A percentile compares a stretch with the other conserved stretches of the same genome.
Evolutionary conservation across 106 monocot genomes (phyloP).

Genomic region (Chionographis japonica): DNA sequence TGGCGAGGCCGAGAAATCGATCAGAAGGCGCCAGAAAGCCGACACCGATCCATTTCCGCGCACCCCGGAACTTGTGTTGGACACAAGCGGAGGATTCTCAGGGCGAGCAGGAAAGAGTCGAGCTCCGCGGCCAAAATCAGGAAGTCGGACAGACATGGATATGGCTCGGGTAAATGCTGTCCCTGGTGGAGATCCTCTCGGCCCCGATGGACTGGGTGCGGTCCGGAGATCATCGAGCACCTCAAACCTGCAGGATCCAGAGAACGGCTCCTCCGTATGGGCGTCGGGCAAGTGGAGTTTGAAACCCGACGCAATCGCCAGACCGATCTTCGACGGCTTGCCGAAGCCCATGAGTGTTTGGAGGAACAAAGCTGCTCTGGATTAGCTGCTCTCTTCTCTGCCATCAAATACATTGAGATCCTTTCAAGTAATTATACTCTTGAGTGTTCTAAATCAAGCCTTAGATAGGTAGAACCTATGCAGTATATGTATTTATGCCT

Average conservation of each 20-base stretch:
- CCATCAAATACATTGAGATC: background rate
- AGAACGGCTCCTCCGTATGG: conserved; percentile 18
- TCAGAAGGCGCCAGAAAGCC: conserved; percentile 45
- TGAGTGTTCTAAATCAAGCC: too few species aligned
- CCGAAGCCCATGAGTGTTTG: conserved; percentile 28
- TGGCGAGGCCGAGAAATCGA: conserved; percentile 15
- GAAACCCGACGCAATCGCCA: conserved; percentile 40
- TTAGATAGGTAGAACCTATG: too few species aligned
- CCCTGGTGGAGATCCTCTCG: conserved; percentile 5
- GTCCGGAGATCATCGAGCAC: conserved; percentile 70
- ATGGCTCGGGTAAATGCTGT: conserved; percentile 2
- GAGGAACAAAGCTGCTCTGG: conserved; percentile 70
- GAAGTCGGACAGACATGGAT: conserved; percentile 30
- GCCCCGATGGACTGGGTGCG: conserved; percentile 17
- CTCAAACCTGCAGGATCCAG: conserved; percentile 54
- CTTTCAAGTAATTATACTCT: background rate
- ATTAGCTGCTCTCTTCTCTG: conserved; percentile 18
- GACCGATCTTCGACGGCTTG: conserved; percentile 62
- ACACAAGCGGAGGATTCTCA: conserved; percentile 12
- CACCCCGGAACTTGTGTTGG: conserved; percentile 7
- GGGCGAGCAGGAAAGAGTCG: conserved; percentile 30
- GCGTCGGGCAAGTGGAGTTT: conserved; percentile 36
- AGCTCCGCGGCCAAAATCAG: conserved; percentile 30
- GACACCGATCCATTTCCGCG: conserved; percentile 18
- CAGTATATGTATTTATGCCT: too few species aligned